Evolutionary conservation across 768 basidiomycete species (phyloP).

Genomic region (Imleria badia): DNA sequence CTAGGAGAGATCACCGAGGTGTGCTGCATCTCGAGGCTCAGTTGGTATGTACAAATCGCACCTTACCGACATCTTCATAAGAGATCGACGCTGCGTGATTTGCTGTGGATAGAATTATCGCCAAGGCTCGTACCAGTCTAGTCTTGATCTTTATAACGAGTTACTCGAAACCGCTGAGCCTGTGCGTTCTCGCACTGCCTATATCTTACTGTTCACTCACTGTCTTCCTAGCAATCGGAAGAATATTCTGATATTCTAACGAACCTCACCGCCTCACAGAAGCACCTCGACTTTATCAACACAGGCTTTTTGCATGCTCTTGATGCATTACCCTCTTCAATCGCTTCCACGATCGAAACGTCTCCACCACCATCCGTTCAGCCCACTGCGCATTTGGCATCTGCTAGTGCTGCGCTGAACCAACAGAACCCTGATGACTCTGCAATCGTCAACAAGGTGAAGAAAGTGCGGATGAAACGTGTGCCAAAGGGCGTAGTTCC

Average conservation of each 20-base stretch:
- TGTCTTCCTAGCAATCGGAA: constrained; percentile 62
- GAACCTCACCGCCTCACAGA: constrained; percentile 79
- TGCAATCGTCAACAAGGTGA: constrained; percentile 37
- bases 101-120: constrained; percentile 63
- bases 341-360: constrained; percentile 57
- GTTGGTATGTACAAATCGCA: constrained; percentile 52
- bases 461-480: constrained; percentile 61
- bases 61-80: constrained; percentile 18
- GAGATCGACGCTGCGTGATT: constrained; percentile 14
- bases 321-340: constrained; percentile 53
- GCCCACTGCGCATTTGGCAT: constrained; percentile 26
- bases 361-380: constrained; percentile 55
- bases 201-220: constrained; percentile 1
- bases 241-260: constrained; percentile 86
- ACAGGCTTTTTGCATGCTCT: constrained; percentile 64
- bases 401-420: constrained; percentile 23
- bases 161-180: constrained; percentile 76
- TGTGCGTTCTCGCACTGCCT: constrained; percentile 45
- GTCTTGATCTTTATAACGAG: constrained; percentile 77
- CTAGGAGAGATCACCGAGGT: constrained; percentile 53
- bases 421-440: constrained; percentile 36
- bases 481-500: constrained; percentile 74
- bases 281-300: constrained; percentile 82
- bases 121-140: constrained; percentile 68
- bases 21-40: constrained; percentile 84